Base-by-base conservation (phyloP, 106 monocot species). In the Phalaenopsis equestris region DNA sequence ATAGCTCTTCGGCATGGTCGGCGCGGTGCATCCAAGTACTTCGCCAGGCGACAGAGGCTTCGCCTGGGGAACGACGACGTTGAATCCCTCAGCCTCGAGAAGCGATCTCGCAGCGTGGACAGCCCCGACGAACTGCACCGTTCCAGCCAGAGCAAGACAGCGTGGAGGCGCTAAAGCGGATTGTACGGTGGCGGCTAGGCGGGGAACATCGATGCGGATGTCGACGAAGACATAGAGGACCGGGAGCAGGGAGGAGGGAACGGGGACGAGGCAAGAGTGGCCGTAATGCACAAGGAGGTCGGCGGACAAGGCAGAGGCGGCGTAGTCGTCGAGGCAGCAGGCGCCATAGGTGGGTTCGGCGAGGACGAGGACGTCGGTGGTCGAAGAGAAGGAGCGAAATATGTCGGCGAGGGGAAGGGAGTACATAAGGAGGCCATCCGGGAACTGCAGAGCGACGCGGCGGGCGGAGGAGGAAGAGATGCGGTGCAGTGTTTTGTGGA, bases 331-430 rank as follows among this genome's bases (percentile, higher is more conserved):
- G 73, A 99, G 73, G 83, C 95, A 99, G 88, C 94, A 99, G 77
- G 94, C 94, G 61, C 98, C 94, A 83, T 99, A 99, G 84, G 94
- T 93, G 77, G 94, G 94, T 9, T 99, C 98, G 56, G 90, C 98
- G 79, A 99, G 93, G 84, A 99, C 80, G 86, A 91, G 45, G 80
- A 93, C 85, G 57, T 89, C 79, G 68, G 75, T 85, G 76, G 82
- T 55, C 79, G 85, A 75, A 67, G 87, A 82, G 67, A 85, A 82
- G 77, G 83, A 57, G 48, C 84, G 91, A 80, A 95, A 84, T 84
- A 95, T 88, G 88, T 99, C 95, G 58, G 91, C 84, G 67, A 99
- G 80, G 79, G 91, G 86, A 80, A 99, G 88, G 79, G 99, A 83
- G 95, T 82, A 95, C 86, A 99, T 85, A 83, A 99, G 99, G 55